phyloP scores from a whole-genome alignment of 1,139 yeast genomes.

The Nakaseomyces uthaithaninus region DNA sequence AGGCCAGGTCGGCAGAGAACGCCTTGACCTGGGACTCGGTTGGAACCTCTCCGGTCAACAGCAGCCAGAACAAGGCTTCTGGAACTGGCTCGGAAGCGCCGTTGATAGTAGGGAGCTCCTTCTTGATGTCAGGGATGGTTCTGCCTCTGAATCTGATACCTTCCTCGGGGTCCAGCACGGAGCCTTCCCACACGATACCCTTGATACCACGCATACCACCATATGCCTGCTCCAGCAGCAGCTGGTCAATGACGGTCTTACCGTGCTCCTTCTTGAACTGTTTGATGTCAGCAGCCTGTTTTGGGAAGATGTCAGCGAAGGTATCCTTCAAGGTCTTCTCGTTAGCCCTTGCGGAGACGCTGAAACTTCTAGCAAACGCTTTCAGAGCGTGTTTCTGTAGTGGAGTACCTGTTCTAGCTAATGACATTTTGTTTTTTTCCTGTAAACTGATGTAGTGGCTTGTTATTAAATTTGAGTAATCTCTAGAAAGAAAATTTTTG shows the following conservation, averaged over 20 bases:
- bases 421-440: background rate
- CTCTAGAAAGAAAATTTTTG: too few species aligned
- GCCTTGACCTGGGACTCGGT: slow-evolving; percentile 46
- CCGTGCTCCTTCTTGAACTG: slow-evolving; percentile 85
- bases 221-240: slow-evolving; percentile 89
- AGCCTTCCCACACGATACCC: slow-evolving; percentile 98
- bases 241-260: slow-evolving; percentile 86
- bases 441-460: background rate
- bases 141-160: slow-evolving; percentile 98
- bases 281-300: slow-evolving; percentile 85
- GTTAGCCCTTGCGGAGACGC: background rate
- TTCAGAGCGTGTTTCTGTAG: slow-evolving; percentile 2
- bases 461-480: background rate
- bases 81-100: slow-evolving; percentile 66
- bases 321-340: slow-evolving; percentile 76
- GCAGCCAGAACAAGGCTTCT: slow-evolving; percentile 56
- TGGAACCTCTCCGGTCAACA: slow-evolving; percentile 57
- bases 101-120: slow-evolving; percentile 85
- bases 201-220: slow-evolving; percentile 99
- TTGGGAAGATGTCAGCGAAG: slow-evolving; percentile 88
- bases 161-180: slow-evolving; percentile 94
- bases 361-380: slow-evolving; percentile 4
- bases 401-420: slow-evolving; percentile 3
- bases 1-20: slow-evolving; percentile 49
- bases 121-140: slow-evolving; percentile 92